These are phyloP conservation scores for Acaromyces ingoldii DNA, from an alignment of 1,284 basidiomycete genomes.

Conservation along the genomic window DNA sequence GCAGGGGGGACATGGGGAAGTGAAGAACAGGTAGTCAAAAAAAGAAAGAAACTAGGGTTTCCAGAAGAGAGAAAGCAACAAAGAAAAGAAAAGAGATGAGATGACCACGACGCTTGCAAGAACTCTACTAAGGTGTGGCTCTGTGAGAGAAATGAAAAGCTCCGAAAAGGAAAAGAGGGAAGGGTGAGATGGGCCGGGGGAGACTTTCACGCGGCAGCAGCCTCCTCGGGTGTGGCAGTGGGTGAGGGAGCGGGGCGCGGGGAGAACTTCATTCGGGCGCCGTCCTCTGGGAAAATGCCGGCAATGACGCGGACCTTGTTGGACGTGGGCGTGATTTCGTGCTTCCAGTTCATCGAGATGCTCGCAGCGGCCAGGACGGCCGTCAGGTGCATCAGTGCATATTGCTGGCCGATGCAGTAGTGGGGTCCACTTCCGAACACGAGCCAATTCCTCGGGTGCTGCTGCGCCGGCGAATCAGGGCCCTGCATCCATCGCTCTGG, in stretches of 20 bases:
- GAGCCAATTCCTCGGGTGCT: conserved; percentile 88
- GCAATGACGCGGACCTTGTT: conserved; percentile 65
- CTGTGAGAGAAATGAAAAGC: no score
- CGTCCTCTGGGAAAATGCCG: conserved; percentile 85
- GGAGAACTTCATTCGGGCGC: conserved; percentile 70
- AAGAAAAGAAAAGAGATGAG: no score
- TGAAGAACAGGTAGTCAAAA: no score
- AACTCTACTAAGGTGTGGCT: no score
- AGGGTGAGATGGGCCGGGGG: no score
- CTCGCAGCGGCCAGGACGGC: conserved; percentile 79
- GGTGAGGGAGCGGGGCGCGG: conserved; percentile 31
- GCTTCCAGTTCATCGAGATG: conserved; percentile 79
- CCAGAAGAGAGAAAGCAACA: no score
- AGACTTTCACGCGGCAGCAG: conserved; percentile 33
- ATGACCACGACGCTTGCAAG: no score
- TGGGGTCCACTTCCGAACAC: conserved; percentile 86
- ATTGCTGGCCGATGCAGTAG: conserved; percentile 82
- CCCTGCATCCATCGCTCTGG: conserved; percentile 93
- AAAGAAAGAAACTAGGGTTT: no score
- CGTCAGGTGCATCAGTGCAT: conserved; percentile 86
- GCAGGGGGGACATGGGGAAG: no score
- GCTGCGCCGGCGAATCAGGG: conserved; percentile 67
- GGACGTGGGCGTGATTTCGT: conserved; percentile 72
- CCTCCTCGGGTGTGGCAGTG: conserved; percentile 34
- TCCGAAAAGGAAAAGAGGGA: no score